A percentile compares a stretch with the other conserved stretches of the same genome.
phyloP scores from a whole-genome alignment of 176 grass and related monocot genomes.

The Oryza coarctata region DNA sequence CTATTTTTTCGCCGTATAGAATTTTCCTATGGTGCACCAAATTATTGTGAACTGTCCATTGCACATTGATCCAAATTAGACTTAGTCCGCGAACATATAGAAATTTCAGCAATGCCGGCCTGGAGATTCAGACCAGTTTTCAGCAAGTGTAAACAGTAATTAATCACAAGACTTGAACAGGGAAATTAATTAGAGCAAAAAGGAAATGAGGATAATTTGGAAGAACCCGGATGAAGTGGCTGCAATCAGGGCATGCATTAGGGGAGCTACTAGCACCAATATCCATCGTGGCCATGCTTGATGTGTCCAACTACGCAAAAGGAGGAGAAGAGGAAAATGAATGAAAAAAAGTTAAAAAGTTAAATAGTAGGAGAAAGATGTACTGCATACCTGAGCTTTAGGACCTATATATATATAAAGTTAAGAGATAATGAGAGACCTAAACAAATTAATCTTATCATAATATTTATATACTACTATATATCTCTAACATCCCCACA shows the following conservation, averaged over 20 bases:
- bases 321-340: not conserved
- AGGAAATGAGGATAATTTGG: not conserved
- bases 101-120: not conserved
- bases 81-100: not conserved
- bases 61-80: too few relatives aligned
- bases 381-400: too few relatives aligned
- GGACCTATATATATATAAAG: too few relatives aligned
- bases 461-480: too few relatives aligned
- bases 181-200: not conserved
- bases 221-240: not conserved
- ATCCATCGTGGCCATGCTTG: not conserved
- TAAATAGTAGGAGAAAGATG: too few relatives aligned
- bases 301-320: slow-evolving; percentile 14
- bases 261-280: not conserved
- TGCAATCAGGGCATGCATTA: not conserved
- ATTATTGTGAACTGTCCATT: too few relatives aligned
- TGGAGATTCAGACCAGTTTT: not conserved
- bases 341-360: too few relatives aligned
- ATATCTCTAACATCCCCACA: too few relatives aligned
- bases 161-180: not conserved
- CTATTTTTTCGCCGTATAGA: too few relatives aligned
- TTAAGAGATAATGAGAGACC: too few relatives aligned
- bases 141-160: not conserved
- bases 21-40: too few relatives aligned
- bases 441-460: too few relatives aligned